A percentile compares a stretch with the other conserved stretches of the same genome.
These are phyloP conservation scores for Platismatia glauca DNA, from an alignment of 495 filamentous ascomycete genomes.

Conservation along the genomic window DNA sequence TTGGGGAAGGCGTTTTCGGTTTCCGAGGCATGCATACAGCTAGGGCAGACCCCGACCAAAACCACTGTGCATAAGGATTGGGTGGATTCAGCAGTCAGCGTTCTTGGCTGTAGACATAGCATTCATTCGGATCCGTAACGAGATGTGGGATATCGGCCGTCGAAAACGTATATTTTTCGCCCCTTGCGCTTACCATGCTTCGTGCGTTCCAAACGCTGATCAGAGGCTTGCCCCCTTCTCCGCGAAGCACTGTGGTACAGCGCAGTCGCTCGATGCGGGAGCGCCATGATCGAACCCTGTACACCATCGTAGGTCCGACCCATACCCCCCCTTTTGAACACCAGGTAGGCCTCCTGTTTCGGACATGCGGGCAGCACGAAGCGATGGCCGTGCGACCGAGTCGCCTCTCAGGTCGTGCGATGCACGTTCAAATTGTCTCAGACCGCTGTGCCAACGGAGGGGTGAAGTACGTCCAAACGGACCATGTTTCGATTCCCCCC, in stretches of 20 bases:
- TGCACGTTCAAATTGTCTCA: no score
- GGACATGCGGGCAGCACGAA: no score
- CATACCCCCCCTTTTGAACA: no score
- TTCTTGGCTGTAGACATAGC: slow-evolving; percentile 13
- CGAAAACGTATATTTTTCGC: background rate
- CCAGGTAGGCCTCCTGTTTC: no score
- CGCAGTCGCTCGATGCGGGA: no score
- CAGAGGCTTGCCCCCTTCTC: background rate
- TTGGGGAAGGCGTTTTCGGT: slow-evolving; percentile 1
- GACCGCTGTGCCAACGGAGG: no score
- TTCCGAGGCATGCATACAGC: background rate
- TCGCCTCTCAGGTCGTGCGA: no score
- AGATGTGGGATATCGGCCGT: background rate
- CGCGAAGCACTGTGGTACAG: background rate
- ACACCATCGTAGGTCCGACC: no score
- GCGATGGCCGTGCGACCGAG: no score
- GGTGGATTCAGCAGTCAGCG: slow-evolving; percentile 1
- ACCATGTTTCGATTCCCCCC: background rate
- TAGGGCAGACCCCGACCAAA: background rate
- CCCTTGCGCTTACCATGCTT: background rate
- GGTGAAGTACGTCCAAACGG: no score
- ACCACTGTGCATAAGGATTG: slow-evolving; percentile 7
- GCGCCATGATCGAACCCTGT: no score
- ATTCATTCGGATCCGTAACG: background rate
- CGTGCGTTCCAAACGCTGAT: no score